Conservation (phyloP, 2,329 filamentous ascomycete genomes). For the Clonostachys sp. region DNA sequence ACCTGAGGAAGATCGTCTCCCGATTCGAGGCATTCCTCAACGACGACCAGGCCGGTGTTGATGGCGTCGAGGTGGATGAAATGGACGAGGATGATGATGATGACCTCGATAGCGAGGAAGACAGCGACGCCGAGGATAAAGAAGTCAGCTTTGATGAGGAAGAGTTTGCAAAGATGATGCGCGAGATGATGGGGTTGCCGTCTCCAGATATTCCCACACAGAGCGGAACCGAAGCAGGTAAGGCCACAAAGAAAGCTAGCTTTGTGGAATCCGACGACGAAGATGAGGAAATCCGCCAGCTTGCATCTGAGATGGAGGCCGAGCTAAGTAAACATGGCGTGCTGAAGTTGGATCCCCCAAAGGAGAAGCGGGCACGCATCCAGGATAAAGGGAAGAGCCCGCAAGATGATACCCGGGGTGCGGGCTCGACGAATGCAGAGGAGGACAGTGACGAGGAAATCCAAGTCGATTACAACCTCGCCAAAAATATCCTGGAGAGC, state of each 20-base stretch:
- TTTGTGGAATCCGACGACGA: constrained; percentile 30
- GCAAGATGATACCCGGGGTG: constrained; percentile 6
- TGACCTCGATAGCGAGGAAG: constrained; percentile 43
- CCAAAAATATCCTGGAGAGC: constrained; percentile 85
- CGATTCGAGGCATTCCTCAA: constrained; percentile 92
- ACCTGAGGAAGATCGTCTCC: constrained; percentile 86
- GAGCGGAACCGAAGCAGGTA: neutral
- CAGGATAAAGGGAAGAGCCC: constrained; percentile 8
- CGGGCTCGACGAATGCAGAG: constrained; percentile 36
- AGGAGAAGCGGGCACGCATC: constrained; percentile 20
- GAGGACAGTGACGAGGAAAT: constrained; percentile 55
- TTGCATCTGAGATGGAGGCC: constrained; percentile 66
- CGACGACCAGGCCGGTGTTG: constrained; percentile 74
- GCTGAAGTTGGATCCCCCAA: constrained; percentile 44
- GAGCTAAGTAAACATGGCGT: constrained; percentile 69
- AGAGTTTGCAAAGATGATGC: constrained; percentile 84
- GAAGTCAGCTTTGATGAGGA: constrained; percentile 79
- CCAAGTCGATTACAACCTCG: constrained; percentile 80
- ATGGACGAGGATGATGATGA: constrained; percentile 62
- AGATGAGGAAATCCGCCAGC: constrained; percentile 56
- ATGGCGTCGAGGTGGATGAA: constrained; percentile 70
- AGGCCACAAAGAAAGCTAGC: neutral
- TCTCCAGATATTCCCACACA: neutral
- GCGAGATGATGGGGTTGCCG: constrained; percentile 77
- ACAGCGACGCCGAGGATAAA: constrained; percentile 64